These are phyloP conservation scores for Leishmania turanica DNA, from an alignment of 208 protist species.

Conservation along the genomic window DNA sequence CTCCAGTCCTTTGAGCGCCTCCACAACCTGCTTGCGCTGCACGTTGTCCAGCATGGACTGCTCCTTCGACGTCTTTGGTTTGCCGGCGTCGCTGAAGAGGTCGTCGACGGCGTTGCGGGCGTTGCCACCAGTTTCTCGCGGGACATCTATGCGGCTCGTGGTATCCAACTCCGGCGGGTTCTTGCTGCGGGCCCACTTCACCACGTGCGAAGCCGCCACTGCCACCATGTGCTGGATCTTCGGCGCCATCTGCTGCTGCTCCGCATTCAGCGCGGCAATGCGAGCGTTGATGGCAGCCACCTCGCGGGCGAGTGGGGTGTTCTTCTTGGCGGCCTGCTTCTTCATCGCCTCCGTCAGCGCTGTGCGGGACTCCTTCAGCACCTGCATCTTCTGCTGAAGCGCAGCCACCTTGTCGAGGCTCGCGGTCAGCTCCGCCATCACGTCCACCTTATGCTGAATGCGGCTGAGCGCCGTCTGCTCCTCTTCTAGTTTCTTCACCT, in stretches of 20 bases:
- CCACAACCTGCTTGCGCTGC: conserved; percentile 60
- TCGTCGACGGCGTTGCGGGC: conserved; percentile 43
- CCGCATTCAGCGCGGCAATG: conserved; percentile 40
- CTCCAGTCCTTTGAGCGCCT: conserved; percentile 40
- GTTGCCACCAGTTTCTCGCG: background rate
- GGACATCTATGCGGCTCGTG: conserved; percentile 2
- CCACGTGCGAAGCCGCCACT: conserved; percentile 60
- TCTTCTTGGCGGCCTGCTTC: conserved; percentile 20
- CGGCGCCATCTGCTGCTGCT: conserved; percentile 64
- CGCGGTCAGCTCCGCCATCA: conserved; percentile 48
- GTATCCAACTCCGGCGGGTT: conserved; percentile 65
- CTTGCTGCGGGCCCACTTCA: conserved; percentile 82
- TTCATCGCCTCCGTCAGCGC: conserved; percentile 37
- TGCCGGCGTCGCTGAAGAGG: conserved; percentile 42
- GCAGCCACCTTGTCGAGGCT: conserved; percentile 63
- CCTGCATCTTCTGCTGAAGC: conserved; percentile 54
- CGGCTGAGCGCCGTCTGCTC: conserved; percentile 51
- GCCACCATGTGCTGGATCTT: conserved; percentile 71
- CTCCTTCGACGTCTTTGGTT: conserved; percentile 14
- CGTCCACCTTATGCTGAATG: conserved; percentile 63
- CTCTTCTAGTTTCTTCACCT: conserved; percentile 61
- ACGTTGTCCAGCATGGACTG: conserved; percentile 34
- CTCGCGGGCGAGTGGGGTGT: conserved; percentile 52
- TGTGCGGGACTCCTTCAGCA: conserved; percentile 55
- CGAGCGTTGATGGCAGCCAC: conserved; percentile 62